These are phyloP conservation scores for Apiospora phragmitis DNA, from an alignment of 2,329 filamentous ascomycete species.

Conservation along the genomic window DNA sequence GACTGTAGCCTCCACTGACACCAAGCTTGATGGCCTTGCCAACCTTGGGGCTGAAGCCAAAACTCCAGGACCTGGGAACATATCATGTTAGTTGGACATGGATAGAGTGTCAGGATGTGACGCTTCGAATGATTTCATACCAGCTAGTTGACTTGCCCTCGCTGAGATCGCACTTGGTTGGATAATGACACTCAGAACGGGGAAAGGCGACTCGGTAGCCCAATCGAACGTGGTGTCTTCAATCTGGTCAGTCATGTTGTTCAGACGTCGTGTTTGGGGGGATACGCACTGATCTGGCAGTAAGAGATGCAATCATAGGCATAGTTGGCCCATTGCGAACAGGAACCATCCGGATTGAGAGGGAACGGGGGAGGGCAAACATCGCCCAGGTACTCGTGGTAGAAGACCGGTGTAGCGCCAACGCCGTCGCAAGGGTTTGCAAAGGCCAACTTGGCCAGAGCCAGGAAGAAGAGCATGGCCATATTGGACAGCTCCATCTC, in stretches of 20 bases:
- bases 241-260: not conserved
- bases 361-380: not conserved
- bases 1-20: constrained; percentile 19
- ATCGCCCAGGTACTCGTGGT: constrained; percentile 3
- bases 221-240: constrained; percentile 25
- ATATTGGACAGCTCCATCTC: not conserved
- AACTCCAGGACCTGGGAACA: constrained; percentile 24
- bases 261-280: not conserved
- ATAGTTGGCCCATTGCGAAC: not conserved
- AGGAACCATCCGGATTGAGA: not conserved
- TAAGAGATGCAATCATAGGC: not conserved
- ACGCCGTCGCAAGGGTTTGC: constrained; percentile 10
- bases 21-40: constrained; percentile 24
- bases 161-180: constrained; percentile 30
- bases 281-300: constrained; percentile 11
- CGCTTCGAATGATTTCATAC: not conserved
- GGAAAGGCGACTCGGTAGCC: constrained; percentile 36
- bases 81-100: not conserved
- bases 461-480: not conserved
- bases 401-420: not conserved
- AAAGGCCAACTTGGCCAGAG: not conserved
- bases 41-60: constrained; percentile 33
- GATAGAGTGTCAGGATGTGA: not conserved
- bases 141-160: constrained; percentile 28
- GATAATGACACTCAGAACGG: constrained; percentile 35